These are phyloP conservation scores for Colletotrichum sublineola DNA, from an alignment of 2,329 filamentous ascomycete genomes.

Conservation along the genomic window DNA sequence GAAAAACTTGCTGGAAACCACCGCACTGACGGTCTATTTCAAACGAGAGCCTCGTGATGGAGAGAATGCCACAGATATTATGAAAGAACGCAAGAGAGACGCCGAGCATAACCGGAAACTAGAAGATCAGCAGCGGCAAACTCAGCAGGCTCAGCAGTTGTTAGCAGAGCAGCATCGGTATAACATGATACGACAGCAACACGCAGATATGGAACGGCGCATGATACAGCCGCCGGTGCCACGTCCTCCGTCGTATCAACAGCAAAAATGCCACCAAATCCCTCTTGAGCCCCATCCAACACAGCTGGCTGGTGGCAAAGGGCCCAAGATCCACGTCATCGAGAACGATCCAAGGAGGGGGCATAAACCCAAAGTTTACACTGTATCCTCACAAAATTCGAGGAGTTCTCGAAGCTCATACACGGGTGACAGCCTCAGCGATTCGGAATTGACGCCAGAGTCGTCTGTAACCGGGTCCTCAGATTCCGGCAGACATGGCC, in stretches of 20 bases:
- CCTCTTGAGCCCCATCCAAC: background rate
- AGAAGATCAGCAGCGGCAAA: slow-evolving; percentile 24
- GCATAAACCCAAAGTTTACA: slow-evolving; percentile 24
- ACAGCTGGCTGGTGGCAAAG: background rate
- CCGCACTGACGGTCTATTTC: slow-evolving; percentile 62
- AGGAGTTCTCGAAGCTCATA: slow-evolving; percentile 37
- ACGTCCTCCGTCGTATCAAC: slow-evolving; percentile 1
- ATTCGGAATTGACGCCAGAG: slow-evolving; percentile 38
- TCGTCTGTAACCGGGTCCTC: slow-evolving; percentile 43
- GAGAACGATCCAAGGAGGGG: slow-evolving; percentile 28
- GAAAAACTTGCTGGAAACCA: slow-evolving; percentile 51
- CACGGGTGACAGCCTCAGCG: slow-evolving; percentile 23
- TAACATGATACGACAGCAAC: slow-evolving; percentile 15
- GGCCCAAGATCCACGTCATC: slow-evolving; percentile 24
- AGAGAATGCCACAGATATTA: slow-evolving; percentile 47
- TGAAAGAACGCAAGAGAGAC: slow-evolving; percentile 40
- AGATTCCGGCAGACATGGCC: slow-evolving; percentile 27
- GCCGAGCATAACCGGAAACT: slow-evolving; percentile 30
- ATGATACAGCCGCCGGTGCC: slow-evolving; percentile 9
- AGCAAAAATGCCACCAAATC: background rate
- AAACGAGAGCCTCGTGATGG: slow-evolving; percentile 54
- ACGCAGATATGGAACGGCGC: slow-evolving; percentile 15
- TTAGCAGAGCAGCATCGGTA: slow-evolving; percentile 1
- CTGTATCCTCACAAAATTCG: slow-evolving; percentile 38
- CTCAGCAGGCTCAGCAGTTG: slow-evolving; percentile 19